Base-by-base conservation (phyloP, 768 basidiomycete genomes). In the Phylloporus sp. region DNA sequence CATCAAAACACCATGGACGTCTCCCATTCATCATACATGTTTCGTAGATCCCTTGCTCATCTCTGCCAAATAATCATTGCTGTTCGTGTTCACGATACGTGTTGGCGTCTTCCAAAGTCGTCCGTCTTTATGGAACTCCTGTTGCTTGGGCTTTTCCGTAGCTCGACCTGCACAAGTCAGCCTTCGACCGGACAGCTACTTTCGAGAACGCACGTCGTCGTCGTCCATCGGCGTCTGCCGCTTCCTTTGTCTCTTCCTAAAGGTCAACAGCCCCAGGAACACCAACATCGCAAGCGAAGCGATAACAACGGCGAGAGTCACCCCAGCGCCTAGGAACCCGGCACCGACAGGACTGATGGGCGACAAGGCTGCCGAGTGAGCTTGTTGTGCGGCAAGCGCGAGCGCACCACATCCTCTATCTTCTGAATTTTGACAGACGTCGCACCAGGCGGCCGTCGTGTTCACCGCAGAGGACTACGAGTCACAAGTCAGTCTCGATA, bases 281-380 rank as follows among this genome's bases (percentile, higher is more conserved):
- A 58, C 60, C 27, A 80, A 56, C 14, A 69, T 48, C 3, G 56
- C 66, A 15, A 77, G 53, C 52, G 73, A 63, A 11, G 67, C 50
- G 26, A 73, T 53, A 33, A 63, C 63, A 10, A 78, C 68, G 5
- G 65, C 73, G 31, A 80, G 55, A 11, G 73, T 73, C 48, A 82
- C 57, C 11, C 79, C 78, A 4, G 83, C 82, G 23, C 82, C 83
- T 13, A 85, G 67, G 66, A 82, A 80, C 2, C 83, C 83, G n/a
- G 83, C 82, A 7, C 79, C 83, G 8, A 82, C 72, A 1, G 71
- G 73, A 49, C 71, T 71, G 53, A 83, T 72, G 11, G 51, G 66
- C 43, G 54, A 66, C 44, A 52, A 47, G 46, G 65, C 63, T 5
- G 71, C 74, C n/a, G 67, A 54, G 9, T 26, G 53, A 4, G 28